Base-by-base conservation (phyloP, 2,329 filamentous ascomycete genomes). In the Didymosphaeria variabile region DNA sequence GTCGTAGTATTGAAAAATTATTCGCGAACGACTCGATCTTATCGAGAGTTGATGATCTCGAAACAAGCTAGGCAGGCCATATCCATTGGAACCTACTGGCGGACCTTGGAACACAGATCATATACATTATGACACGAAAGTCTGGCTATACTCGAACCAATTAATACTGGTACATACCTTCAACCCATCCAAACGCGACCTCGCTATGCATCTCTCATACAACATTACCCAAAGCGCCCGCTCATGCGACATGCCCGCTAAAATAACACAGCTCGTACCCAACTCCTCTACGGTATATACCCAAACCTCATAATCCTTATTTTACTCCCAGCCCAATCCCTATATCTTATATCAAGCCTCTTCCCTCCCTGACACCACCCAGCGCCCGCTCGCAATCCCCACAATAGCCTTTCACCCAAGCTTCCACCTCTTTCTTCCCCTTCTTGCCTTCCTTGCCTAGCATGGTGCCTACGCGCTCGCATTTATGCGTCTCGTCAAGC, bases 401-500 rank as follows among this genome's bases (percentile, higher is more conserved):
- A 77, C 88, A 91, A 74, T 91, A 90, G 56, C 83, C 81, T 50
- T 84, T 80, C 66, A 88, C 86, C 84, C 86, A 88, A 47, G 79
- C 79, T 62, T 81, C 79, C 3, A 88, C 79, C 40, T 84, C 81
- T 47, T 80, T 79, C 53, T 81, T 75, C 29, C 76, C 75, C 31
- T 70, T 74, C 70, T 85, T 77, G 34, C 72, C 73, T 29, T 59
- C 61, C 44, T 65, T 64, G 21, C 67, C 58, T 12, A 86, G 72
- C 67, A 88, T 78, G 15, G 73, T 75, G 44, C 84, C 83, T 8
- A 88, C 77, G 72, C 90, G 86, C 59, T 87, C 87, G 77, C 95
- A 99, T 52, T 91, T 87, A 36, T 84, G 79, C 65, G 88, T 90
- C 80, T 99, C 95, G 67, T 92, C 90, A 3, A 86, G 79, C 32